Percentiles rank a stretch among this genome's conserved stretches.
These are phyloP conservation scores for Hypoxylon cercidicola DNA, from an alignment of 495 filamentous ascomycete genomes.

Conservation along the genomic window DNA sequence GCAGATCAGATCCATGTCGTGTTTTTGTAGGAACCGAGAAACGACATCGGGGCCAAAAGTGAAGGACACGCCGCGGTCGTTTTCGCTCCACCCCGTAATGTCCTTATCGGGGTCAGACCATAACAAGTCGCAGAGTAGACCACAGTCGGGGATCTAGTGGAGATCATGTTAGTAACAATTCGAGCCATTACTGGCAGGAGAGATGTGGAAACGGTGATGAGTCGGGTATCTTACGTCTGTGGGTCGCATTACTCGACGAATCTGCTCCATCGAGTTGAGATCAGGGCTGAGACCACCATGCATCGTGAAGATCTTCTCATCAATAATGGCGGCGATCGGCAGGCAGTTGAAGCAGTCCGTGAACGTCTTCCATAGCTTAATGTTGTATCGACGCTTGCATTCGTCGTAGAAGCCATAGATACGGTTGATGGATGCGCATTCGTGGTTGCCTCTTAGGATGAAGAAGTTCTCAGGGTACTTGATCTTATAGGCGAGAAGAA, in stretches of 20 bases:
- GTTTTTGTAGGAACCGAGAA: constrained; percentile 97
- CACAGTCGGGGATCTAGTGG: constrained; percentile 95
- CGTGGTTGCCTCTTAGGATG: constrained; percentile 97
- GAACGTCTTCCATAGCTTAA: constrained; percentile 99
- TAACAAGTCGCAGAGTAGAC: constrained; percentile 94
- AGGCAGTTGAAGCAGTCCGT: constrained; percentile 99
- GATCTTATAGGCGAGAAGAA: constrained; percentile 99
- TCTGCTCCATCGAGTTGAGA: constrained; percentile 99
- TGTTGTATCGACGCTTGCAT: constrained; percentile 99
- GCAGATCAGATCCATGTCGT: constrained; percentile 99
- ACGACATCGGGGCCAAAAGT: constrained; percentile 99
- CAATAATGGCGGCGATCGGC: constrained; percentile 99
- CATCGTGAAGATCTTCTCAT: constrained; percentile 99
- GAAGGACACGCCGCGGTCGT: constrained; percentile 98
- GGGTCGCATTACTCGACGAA: constrained; percentile 97
- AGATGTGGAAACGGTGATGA: background rate
- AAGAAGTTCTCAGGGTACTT: constrained; percentile 99
- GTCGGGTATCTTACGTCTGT: constrained; percentile 81
- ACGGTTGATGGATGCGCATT: constrained; percentile 99
- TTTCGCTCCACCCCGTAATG: constrained; percentile 99
- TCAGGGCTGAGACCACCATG: constrained; percentile 97
- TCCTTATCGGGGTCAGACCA: constrained; percentile 99
- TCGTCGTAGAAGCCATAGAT: constrained; percentile 99
- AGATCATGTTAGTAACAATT: constrained; percentile 43
- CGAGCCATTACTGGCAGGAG: constrained; percentile 25